Base-by-base conservation (phyloP, 139 green algal genomes). In the Volvox africanus region DNA sequence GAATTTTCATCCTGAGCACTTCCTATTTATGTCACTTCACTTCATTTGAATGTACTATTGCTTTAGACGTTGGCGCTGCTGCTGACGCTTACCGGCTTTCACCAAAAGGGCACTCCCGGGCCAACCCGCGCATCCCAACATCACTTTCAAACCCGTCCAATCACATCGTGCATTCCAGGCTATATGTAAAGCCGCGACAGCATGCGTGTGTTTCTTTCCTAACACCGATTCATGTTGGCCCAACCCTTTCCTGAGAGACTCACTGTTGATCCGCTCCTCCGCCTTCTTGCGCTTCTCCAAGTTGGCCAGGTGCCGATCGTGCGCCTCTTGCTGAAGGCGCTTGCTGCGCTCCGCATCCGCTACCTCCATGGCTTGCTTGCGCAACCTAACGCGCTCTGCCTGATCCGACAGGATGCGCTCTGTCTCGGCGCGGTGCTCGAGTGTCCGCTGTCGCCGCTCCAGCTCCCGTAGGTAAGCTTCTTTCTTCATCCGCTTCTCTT, bases 361-460 rank as follows among this genome's bases (percentile, higher is more conserved):
- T 65, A 76, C 82, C 69, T 95, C 93, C 92, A 96, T 96, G 62
- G 93, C 88, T 67, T 81, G 50, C 88, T 94, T 94, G 61, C 92
- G 91, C 81, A 76, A 61, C 30, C 88, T 61, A 24, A 93, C 92
- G 17, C 87, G 77, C 67, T 93, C 88, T 5, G 88, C 92, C 78
- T 87, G 88, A 36, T 94, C 93, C 0, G 88, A 89, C 79, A 98
- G 91, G 87, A 97, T 96, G 86, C 94, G 93, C 88, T 98, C 94
- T 16, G 94, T 97, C 90, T 97, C 96, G 18, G 77, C 79, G 13
- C 95, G 90, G 24, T 95, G 94, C 80, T 97, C 91, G 61, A 96
- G 93, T 1, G 95, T 94, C 87, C 97, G 97, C 24, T 92, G 75
- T 26, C 95, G 93, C 17, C 96, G 93, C 93, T 98, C 95, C 89